phyloP scores from a whole-genome alignment of 2,329 filamentous ascomycete genomes.

The Phoma sp. region DNA sequence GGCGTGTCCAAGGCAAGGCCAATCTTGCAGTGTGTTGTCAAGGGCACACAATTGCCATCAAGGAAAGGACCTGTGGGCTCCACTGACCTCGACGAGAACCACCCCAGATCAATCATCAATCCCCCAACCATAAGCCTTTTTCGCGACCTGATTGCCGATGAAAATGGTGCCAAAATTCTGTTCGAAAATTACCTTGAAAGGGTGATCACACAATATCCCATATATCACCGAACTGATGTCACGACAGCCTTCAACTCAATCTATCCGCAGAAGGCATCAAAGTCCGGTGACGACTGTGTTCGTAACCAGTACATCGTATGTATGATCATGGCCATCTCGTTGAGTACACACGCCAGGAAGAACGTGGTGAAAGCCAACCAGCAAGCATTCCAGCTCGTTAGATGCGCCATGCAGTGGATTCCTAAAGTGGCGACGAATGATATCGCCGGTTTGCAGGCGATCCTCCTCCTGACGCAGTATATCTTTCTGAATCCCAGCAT shows the following conservation, averaged over 20 bases:
- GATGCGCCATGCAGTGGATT: conserved; percentile 46
- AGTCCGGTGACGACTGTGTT: conserved; percentile 32
- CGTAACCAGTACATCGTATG: conserved; percentile 45
- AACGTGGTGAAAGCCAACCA: conserved; percentile 43
- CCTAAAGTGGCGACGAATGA: conserved; percentile 46
- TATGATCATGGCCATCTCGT: conserved; percentile 47
- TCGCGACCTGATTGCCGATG: conserved; percentile 36
- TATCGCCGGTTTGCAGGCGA: conserved; percentile 42
- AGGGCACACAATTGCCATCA: conserved; percentile 44
- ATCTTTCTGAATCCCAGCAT: conserved; percentile 46
- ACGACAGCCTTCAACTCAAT: conserved; percentile 43
- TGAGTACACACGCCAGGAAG: conserved; percentile 43
- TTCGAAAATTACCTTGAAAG: conserved; percentile 43
- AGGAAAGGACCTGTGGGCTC: conserved; percentile 41
- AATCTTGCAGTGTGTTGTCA: conserved; percentile 44
- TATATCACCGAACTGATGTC: conserved; percentile 44
- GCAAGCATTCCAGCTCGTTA: conserved; percentile 40
- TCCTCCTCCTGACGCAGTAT: conserved; percentile 45
- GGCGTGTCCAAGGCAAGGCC: conserved; percentile 42
- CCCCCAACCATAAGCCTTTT: conserved; percentile 36
- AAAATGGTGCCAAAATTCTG: conserved; percentile 39
- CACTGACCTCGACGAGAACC: conserved; percentile 45
- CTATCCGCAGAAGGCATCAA: conserved; percentile 33
- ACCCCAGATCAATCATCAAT: conserved; percentile 46
- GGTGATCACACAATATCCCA: conserved; percentile 47